phyloP scores from a whole-genome alignment of 768 basidiomycete genomes.

The Suillus discolor region DNA sequence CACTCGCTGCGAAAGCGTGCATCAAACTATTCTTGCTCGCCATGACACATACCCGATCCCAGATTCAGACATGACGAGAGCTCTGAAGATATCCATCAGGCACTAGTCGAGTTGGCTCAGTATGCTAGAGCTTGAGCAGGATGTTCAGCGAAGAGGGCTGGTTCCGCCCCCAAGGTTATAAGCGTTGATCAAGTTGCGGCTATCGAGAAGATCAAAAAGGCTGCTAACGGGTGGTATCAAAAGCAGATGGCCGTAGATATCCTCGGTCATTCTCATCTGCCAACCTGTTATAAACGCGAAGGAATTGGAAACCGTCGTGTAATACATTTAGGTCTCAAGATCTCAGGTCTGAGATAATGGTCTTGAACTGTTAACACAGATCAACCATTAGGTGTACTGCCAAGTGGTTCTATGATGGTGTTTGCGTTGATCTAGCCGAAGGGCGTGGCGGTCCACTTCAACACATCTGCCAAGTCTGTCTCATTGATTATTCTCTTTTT shows the following conservation, averaged over 20 bases:
- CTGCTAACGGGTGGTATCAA: constrained; percentile 49
- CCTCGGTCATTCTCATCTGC: background rate
- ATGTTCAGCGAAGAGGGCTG: constrained; percentile 22
- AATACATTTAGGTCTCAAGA: too few species aligned
- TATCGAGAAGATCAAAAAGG: constrained; percentile 46
- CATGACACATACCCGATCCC: constrained; percentile 38
- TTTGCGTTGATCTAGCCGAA: too few species aligned
- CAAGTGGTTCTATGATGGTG: too few species aligned
- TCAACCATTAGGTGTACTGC: too few species aligned
- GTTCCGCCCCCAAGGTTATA: constrained; percentile 33
- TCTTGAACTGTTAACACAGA: too few species aligned
- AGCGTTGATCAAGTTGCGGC: constrained; percentile 40
- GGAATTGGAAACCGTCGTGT: constrained; percentile 14
- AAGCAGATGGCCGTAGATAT: constrained; percentile 49
- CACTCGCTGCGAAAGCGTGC: constrained; percentile 38
- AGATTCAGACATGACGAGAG: constrained; percentile 28
- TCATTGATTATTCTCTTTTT: background rate
- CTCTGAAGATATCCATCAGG: constrained; percentile 29
- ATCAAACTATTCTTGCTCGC: constrained; percentile 42
- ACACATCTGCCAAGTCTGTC: constrained; percentile 39
- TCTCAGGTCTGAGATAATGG: too few species aligned
- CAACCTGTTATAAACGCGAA: constrained; percentile 2
- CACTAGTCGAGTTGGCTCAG: constrained; percentile 33
- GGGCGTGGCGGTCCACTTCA: constrained; percentile 17
- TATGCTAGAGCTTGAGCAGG: constrained; percentile 37